phyloP scores from a whole-genome alignment of 2,329 filamentous ascomycete species.

The Sporothrix pallida region DNA sequence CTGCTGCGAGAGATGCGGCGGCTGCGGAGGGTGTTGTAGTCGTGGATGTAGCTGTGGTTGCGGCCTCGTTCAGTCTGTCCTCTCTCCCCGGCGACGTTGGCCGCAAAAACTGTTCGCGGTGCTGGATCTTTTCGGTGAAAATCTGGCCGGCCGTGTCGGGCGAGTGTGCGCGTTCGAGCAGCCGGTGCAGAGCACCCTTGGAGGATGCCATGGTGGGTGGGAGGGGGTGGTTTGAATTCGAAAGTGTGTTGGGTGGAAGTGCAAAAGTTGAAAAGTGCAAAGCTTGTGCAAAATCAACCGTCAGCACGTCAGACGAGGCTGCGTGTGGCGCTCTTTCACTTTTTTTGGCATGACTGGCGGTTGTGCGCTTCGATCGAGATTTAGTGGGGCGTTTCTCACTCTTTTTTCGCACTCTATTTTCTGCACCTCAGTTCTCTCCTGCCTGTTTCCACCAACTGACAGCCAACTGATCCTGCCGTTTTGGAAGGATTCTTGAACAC shows the following conservation, averaged over 20 bases:
- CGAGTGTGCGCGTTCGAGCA: slow-evolving; percentile 80
- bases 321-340: not conserved
- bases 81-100: slow-evolving; percentile 70
- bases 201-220: slow-evolving; percentile 52
- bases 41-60: not conserved
- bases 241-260: not conserved
- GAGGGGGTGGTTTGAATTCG: not conserved
- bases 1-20: slow-evolving; percentile 43
- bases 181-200: slow-evolving; percentile 48
- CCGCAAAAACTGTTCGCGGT: slow-evolving; percentile 79
- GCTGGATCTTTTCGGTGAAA: slow-evolving; percentile 81
- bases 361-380: slow-evolving; percentile 13
- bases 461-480: no score
- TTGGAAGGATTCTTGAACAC: no score
- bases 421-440: not conserved
- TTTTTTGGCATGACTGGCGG: not conserved
- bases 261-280: not conserved
- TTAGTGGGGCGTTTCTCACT: slow-evolving; percentile 1
- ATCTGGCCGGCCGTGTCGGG: slow-evolving; percentile 73
- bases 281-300: not conserved
- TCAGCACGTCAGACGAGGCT: not conserved
- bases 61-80: not conserved
- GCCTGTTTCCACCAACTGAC: not conserved
- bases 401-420: not conserved
- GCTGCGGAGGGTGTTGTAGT: not conserved